Conservation (phyloP, 1,284 basidiomycete species). For the Malassezia dermatis region DNA sequence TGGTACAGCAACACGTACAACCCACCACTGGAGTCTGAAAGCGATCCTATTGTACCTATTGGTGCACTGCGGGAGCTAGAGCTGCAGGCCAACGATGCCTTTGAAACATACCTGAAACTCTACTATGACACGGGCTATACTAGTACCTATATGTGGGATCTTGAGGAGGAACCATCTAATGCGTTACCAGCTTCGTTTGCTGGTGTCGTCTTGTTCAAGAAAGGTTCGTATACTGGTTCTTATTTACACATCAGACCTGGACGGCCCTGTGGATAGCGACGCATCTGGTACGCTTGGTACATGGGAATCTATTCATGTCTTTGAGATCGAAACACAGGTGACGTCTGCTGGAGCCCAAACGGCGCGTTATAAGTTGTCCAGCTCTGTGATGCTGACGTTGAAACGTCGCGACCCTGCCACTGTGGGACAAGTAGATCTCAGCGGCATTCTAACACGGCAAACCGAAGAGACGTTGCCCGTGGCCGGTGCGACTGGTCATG, state of each 20-base stretch:
- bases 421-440: constrained; percentile 68
- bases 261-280: constrained; percentile 18
- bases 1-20: constrained; percentile 96
- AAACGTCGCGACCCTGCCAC: constrained; percentile 55
- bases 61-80: constrained; percentile 79
- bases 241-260: constrained; percentile 1
- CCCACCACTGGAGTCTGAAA: constrained; percentile 54
- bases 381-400: constrained; percentile 93
- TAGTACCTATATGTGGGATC: constrained; percentile 97
- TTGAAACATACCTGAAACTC: constrained; percentile 95
- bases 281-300: constrained; percentile 54
- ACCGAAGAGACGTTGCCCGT: constrained; percentile 25
- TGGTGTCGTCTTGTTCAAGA: constrained; percentile 91
- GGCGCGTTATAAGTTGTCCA: constrained; percentile 93
- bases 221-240: constrained; percentile 57
- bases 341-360: constrained; percentile 49
- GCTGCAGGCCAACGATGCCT: constrained; percentile 84
- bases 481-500: constrained; percentile 56
- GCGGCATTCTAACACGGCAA: constrained; percentile 92
- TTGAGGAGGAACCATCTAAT: constrained; percentile 58
- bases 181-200: constrained; percentile 63
- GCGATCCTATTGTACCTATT: constrained; percentile 61
- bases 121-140: constrained; percentile 88
- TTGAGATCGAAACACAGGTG: constrained; percentile 54
- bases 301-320: constrained; percentile 98